A percentile compares a stretch with the other conserved stretches of the same genome.
Conservation (phyloP, 2,329 filamentous ascomycete species). For the Beauveria australis region DNA sequence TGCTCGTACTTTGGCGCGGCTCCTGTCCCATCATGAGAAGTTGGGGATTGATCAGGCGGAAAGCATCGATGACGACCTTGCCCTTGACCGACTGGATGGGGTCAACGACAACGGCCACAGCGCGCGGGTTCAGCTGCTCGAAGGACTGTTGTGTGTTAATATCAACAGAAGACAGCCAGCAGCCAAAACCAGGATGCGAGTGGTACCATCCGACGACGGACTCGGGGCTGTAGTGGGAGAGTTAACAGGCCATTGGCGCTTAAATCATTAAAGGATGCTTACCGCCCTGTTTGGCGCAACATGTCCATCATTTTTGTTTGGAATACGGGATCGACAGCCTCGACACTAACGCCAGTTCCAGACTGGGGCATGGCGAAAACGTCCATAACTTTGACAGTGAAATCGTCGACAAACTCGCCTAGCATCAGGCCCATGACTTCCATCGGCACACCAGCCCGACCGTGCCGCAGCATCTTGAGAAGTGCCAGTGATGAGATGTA, state of each 20-base stretch:
- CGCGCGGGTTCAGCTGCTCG: conserved; percentile 92
- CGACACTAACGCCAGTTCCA: conserved; percentile 94
- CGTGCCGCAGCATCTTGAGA: conserved; percentile 97
- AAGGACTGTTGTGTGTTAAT: conserved; percentile 99
- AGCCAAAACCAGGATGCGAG: conserved; percentile 97
- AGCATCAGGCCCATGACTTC: conserved; percentile 99
- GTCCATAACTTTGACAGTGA: conserved; percentile 95
- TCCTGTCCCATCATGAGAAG: conserved; percentile 97
- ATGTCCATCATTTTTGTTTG: conserved; percentile 99
- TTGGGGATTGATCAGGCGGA: conserved; percentile 96
- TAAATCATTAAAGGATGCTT: conserved; percentile 22
- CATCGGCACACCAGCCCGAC: conserved; percentile 96
- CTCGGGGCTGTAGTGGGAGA: conserved; percentile 58
- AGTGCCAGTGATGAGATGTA: conserved; percentile 97
- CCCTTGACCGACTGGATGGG: conserved; percentile 99
- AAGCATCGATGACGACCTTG: conserved; percentile 98
- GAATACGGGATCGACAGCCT: conserved; percentile 96
- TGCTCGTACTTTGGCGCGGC: conserved; percentile 93
- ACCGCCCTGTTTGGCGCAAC: conserved; percentile 94
- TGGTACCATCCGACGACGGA: conserved; percentile 99
- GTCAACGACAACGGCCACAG: conserved; percentile 95
- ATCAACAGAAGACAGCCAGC: conserved; percentile 97
- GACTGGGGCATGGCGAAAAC: conserved; percentile 99
- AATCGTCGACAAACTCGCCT: conserved; percentile 97
- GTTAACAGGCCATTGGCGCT: conserved; percentile 10